These are phyloP conservation scores for Podospora pseudoanserina DNA, from an alignment of 495 filamentous ascomycete genomes.

Conservation along the genomic window DNA sequence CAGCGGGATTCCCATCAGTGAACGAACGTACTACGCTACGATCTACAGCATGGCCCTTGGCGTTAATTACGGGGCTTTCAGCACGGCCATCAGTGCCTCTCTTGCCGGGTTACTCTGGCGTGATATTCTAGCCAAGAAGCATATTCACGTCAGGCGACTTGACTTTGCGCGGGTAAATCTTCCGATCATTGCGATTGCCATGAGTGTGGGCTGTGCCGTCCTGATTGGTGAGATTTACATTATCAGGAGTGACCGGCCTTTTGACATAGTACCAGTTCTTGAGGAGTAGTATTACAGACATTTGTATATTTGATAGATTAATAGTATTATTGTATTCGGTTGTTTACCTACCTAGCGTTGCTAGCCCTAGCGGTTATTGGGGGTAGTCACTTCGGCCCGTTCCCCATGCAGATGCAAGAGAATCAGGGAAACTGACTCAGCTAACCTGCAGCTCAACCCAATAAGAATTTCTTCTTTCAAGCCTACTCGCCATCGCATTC, in stretches of 20 bases:
- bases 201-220: conserved; percentile 57
- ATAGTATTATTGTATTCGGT: background rate
- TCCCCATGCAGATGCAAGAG: background rate
- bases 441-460: background rate
- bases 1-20: conserved; percentile 39
- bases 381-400: too few relatives aligned
- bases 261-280: background rate
- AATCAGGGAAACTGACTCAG: background rate
- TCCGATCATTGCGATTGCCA: conserved; percentile 62
- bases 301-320: background rate
- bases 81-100: conserved; percentile 61
- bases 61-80: conserved; percentile 67
- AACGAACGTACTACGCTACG: conserved; percentile 63
- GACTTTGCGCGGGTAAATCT: conserved; percentile 64
- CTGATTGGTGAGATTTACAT: conserved; percentile 60
- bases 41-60: conserved; percentile 66
- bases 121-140: conserved; percentile 60
- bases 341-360: too few relatives aligned
- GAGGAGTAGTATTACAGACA: background rate
- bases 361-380: too few relatives aligned
- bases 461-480: background rate
- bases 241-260: conserved; percentile 15
- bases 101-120: conserved; percentile 64
- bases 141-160: conserved; percentile 53
- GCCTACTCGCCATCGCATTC: background rate